Evolutionary conservation across 257 asterid genomes (phyloP).

Genomic region (Eustoma russellianum): DNA sequence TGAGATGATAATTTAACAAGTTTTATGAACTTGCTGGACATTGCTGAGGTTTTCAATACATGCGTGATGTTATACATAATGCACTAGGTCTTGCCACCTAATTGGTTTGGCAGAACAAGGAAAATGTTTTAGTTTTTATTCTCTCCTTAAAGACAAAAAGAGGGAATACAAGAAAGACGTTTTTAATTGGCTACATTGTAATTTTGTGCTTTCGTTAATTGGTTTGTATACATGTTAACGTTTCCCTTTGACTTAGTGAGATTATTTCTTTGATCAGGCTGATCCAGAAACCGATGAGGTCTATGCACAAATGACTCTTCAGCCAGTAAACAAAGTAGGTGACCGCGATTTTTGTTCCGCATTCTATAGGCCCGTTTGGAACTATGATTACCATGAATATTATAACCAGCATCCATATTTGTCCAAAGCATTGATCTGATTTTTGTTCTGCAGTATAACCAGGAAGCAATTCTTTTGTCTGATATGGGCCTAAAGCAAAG

Average conservation of each 20-base stretch:
- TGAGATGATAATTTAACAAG: too few species aligned
- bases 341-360: constrained; percentile 4
- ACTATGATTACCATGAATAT: not conserved
- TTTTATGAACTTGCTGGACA: too few species aligned
- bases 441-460: constrained; percentile 51
- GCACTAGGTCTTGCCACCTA: not conserved
- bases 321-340: constrained; percentile 67
- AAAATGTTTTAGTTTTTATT: too few species aligned
- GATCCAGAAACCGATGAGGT: constrained; percentile 96
- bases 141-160: not conserved
- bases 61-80: too few species aligned
- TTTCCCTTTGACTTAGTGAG: constrained; percentile 1
- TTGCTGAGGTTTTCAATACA: too few species aligned
- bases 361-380: not conserved
- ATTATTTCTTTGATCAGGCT: constrained; percentile 43
- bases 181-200: not conserved
- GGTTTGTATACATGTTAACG: not conserved
- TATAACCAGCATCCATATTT: not conserved
- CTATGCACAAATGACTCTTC: constrained; percentile 98
- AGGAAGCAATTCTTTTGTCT: constrained; percentile 77
- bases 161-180: not conserved
- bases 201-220: not conserved
- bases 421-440: constrained; percentile 10
- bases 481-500: constrained; percentile 76
- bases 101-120: not conserved